These are phyloP conservation scores for Cytospora chrysosperma DNA, from an alignment of 2,329 filamentous ascomycete species.

Conservation along the genomic window DNA sequence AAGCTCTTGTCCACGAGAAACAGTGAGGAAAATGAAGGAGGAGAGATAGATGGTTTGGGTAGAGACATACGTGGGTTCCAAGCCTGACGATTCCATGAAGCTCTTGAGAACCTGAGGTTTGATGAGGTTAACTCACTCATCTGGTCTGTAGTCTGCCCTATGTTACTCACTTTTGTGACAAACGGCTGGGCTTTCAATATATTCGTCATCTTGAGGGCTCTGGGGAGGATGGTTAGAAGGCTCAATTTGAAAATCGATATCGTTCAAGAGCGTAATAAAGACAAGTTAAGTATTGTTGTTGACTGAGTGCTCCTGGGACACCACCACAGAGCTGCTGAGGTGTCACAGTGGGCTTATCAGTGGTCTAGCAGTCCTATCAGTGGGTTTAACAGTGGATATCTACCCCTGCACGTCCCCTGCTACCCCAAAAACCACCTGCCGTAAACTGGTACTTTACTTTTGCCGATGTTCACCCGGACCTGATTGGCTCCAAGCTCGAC, in stretches of 20 bases:
- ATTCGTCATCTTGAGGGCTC: slow-evolving; percentile 13
- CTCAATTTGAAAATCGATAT: background rate
- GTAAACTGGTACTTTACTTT: background rate
- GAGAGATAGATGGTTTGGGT: no score
- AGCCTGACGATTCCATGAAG: slow-evolving; percentile 79
- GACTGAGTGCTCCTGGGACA: no score
- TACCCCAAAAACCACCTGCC: background rate
- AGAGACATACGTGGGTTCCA: slow-evolving; percentile 74
- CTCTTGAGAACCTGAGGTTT: slow-evolving; percentile 73
- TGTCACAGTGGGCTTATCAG: slow-evolving; percentile 10
- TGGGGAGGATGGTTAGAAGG: background rate
- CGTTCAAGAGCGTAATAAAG: no score
- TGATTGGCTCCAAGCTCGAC: background rate
- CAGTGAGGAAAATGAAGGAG: no score
- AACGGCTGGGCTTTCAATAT: background rate
- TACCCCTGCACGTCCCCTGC: background rate
- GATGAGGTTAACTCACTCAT: slow-evolving; percentile 8
- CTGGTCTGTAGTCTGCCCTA: background rate
- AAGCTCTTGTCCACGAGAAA: background rate
- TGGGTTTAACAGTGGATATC: background rate
- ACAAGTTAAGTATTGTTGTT: no score
- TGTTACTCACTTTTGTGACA: slow-evolving; percentile 16
- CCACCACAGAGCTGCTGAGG: no score
- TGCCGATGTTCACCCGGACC: background rate
- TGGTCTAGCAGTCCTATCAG: background rate